Conservation (phyloP, 352 stramenopile genomes). For the Blastocystis sp. region DNA sequence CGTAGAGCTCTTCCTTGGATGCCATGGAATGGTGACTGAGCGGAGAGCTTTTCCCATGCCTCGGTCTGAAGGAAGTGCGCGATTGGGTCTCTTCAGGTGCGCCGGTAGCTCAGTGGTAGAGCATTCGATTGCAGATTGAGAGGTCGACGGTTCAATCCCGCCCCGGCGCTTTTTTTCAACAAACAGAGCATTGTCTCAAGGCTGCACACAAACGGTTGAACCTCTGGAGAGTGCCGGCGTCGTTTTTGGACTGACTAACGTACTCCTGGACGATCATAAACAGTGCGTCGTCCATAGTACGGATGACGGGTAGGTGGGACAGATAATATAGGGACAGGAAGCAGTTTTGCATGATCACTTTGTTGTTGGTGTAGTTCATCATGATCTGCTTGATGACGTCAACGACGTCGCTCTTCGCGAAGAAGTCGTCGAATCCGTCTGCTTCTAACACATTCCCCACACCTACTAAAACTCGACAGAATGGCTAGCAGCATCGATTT, state of each 20-base stretch:
- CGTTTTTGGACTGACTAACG: neutral
- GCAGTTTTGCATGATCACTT: conserved; percentile 51
- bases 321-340: conserved; percentile 39
- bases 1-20: conserved; percentile 16
- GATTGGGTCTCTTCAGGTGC: neutral
- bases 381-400: neutral
- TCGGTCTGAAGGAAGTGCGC: neutral
- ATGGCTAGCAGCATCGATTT: conserved; percentile 34
- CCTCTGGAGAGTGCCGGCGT: neutral
- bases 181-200: neutral
- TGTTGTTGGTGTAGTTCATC: neutral
- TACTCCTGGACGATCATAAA: neutral
- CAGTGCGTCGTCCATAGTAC: neutral
- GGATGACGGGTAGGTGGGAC: neutral
- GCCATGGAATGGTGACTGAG: neutral
- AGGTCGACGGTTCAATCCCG: conserved; percentile 57
- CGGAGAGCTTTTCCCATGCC: no score
- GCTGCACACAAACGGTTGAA: neutral
- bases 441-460: neutral
- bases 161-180: conserved; percentile 48
- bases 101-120: conserved; percentile 56
- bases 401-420: neutral
- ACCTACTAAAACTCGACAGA: conserved; percentile 23
- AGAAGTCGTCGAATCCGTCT: conserved; percentile 43
- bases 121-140: conserved; percentile 57